phyloP scores from a whole-genome alignment of 345 rosid genomes.

The rapeseed (Brassica napus) region Da-Ae NC_063440.1:26060001-26060500 shows the following conservation, averaged over 20 bases:
- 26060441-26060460: conserved; percentile 74
- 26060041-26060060: conserved; percentile 3
- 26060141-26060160: conserved; percentile 24
- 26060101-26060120: conserved; percentile 14
- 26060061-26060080: conserved; percentile 17
- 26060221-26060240: conserved; percentile 32
- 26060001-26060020: conserved; percentile 19
- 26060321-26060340: conserved; percentile 70
- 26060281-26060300: conserved; percentile 72
- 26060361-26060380: background rate
- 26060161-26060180: conserved; percentile 31
- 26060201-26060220: conserved; percentile 18
- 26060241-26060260: conserved; percentile 64
- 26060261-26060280: conserved; percentile 65
- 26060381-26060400: background rate
- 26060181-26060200: conserved; percentile 32
- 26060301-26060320: conserved; percentile 67
- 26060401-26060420: conserved; percentile 70
- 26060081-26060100: conserved; percentile 18
- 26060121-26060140: conserved; percentile 31
- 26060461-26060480: conserved; percentile 79
- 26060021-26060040: conserved; percentile 10
- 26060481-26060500: conserved; percentile 7
- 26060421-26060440: conserved; percentile 76
- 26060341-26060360: conserved; percentile 17